A percentile compares a stretch with the other conserved stretches of the same genome.
These are phyloP conservation scores for Skeletonema marinoi DNA, from an alignment of 108 stramenopile species.

Conservation along the genomic window DNA sequence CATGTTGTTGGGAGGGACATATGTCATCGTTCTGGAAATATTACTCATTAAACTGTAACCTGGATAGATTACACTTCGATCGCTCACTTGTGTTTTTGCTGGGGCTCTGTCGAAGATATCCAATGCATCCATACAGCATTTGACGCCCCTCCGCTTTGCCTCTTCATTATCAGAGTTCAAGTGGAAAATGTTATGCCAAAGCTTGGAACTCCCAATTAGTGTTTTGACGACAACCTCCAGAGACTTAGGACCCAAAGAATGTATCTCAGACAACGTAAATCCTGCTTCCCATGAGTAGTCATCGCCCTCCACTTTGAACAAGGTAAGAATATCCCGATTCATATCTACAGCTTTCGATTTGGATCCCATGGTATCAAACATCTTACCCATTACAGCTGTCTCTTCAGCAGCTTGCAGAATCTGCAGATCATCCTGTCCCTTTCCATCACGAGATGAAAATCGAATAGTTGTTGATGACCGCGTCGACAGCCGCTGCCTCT, in stretches of 20 bases:
- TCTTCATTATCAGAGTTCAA: neutral
- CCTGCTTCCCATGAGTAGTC: neutral
- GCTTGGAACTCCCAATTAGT: neutral
- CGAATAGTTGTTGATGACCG: neutral
- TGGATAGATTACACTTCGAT: neutral
- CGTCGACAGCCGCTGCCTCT: neutral
- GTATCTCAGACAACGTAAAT: neutral
- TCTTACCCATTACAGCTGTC: neutral
- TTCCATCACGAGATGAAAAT: neutral
- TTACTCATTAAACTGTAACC: neutral
- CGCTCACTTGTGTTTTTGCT: neutral
- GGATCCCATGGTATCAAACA: neutral
- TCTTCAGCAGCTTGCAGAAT: neutral
- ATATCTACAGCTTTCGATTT: neutral
- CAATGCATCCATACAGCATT: neutral
- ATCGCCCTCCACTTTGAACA: neutral
- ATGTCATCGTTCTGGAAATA: neutral
- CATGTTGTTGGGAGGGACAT: neutral
- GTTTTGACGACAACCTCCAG: slow-evolving; percentile 1
- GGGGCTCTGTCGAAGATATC: neutral
- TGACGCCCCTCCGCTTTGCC: neutral
- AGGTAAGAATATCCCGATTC: neutral
- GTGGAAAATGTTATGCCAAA: neutral
- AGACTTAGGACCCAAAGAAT: slow-evolving; percentile 5
- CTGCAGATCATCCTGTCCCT: neutral